These are phyloP conservation scores for Nidularia pulvinata DNA, from an alignment of 768 basidiomycete species.

Conservation along the genomic window DNA sequence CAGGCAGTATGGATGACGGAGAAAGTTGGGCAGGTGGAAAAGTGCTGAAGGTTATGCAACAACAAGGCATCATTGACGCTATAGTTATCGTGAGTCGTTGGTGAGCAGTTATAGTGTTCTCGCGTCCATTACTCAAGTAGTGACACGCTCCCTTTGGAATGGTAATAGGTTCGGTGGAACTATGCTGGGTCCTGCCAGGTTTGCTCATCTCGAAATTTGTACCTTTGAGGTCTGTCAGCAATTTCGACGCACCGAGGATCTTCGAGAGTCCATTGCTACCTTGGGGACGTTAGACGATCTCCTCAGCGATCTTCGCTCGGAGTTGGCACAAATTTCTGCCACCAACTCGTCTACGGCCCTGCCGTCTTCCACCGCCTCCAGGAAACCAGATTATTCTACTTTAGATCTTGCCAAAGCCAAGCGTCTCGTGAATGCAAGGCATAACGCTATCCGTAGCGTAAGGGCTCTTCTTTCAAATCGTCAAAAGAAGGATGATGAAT, in stretches of 20 bases:
- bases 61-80: constrained; percentile 72
- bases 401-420: constrained; percentile 64
- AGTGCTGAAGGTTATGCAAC: constrained; percentile 67
- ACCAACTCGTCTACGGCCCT: background rate
- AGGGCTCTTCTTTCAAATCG: constrained; percentile 50
- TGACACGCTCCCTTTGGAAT: no score
- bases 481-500: background rate
- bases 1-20: constrained; percentile 73
- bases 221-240: constrained; percentile 69
- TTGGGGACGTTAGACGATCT: constrained; percentile 62
- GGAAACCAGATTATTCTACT: constrained; percentile 47
- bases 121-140: background rate
- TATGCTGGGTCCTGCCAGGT: constrained; percentile 74
- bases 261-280: constrained; percentile 58
- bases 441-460: constrained; percentile 65
- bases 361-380: constrained; percentile 6
- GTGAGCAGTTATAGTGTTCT: constrained; percentile 29
- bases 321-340: constrained; percentile 1
- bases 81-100: constrained; percentile 81
- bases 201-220: constrained; percentile 78
- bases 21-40: constrained; percentile 71
- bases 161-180: constrained; percentile 74
- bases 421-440: constrained; percentile 67
- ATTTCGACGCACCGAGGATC: constrained; percentile 68
- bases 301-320: constrained; percentile 48